A percentile compares a stretch with the other conserved stretches of the same genome.
phyloP scores from a whole-genome alignment of 352 stramenopile genomes.

The Plasmopara viticola region DNA sequence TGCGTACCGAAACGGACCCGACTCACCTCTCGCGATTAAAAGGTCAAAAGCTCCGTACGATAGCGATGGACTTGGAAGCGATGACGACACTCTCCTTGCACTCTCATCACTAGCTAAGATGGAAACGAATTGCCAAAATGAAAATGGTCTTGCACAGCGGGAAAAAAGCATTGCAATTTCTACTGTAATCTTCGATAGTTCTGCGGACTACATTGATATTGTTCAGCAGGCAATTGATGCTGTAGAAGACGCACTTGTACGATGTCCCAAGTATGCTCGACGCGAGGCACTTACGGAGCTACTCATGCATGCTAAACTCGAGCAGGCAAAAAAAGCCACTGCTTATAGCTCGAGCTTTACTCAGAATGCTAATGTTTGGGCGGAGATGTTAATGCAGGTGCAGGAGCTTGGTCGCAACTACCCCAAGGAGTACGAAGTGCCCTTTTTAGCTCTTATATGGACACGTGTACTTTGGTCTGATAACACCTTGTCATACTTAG shows the following conservation, averaged over 20 bases:
- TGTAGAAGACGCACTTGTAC: conserved; percentile 18
- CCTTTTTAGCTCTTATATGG: background rate
- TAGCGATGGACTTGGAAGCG: conserved; percentile 22
- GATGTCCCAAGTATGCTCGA: conserved; percentile 20
- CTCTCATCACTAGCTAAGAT: conserved; percentile 27
- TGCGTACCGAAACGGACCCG: conserved; percentile 5
- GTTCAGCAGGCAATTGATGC: conserved; percentile 25
- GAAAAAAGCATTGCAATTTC: conserved; percentile 8
- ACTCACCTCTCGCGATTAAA: conserved; percentile 4
- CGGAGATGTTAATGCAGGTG: conserved; percentile 22
- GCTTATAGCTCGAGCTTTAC: conserved; percentile 9
- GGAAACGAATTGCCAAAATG: conserved; percentile 17
- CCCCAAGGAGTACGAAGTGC: conserved; percentile 23
- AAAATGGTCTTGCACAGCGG: conserved; percentile 6
- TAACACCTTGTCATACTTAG: conserved; percentile 13
- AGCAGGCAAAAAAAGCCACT: conserved; percentile 18
- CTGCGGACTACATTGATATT: conserved; percentile 15
- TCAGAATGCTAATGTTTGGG: conserved; percentile 18
- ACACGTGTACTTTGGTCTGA: conserved; percentile 1
- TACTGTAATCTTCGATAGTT: conserved; percentile 1
- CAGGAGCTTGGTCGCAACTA: conserved; percentile 27
- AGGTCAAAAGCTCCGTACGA: conserved; percentile 11
- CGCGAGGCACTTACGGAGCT: conserved; percentile 22
- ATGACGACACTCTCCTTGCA: conserved; percentile 24
- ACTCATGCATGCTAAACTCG: conserved; percentile 23